Conservation (phyloP, 2,329 filamentous ascomycete species). For the Teratosphaeria nubilosa region DNA sequence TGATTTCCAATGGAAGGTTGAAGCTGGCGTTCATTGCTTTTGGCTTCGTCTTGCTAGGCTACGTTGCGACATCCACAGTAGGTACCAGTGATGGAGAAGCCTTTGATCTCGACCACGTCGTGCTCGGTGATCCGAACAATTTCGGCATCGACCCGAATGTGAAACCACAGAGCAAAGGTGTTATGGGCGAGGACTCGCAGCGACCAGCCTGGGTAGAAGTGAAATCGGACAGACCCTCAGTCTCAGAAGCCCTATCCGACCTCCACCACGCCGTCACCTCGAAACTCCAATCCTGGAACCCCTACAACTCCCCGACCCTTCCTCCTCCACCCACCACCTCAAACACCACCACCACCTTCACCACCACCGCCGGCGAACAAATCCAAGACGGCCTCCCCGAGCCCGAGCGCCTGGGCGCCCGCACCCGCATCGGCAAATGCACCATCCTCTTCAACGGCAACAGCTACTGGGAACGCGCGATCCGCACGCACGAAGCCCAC, state of each 20-base stretch:
- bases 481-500: slow-evolving; percentile 33
- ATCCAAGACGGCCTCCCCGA: slow-evolving; percentile 17
- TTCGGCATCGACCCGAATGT: slow-evolving; percentile 7
- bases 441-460: slow-evolving; percentile 31
- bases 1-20: slow-evolving; percentile 14
- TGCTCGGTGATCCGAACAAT: slow-evolving; percentile 16
- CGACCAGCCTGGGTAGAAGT: slow-evolving; percentile 2
- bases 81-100: slow-evolving; percentile 7
- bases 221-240: slow-evolving; percentile 13
- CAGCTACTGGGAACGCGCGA: slow-evolving; percentile 31
- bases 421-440: slow-evolving; percentile 28
- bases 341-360: background rate
- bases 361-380: slow-evolving; percentile 9
- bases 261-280: slow-evolving; percentile 24
- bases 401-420: slow-evolving; percentile 20
- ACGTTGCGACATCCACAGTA: slow-evolving; percentile 20
- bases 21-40: slow-evolving; percentile 15
- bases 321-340: background rate
- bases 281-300: slow-evolving; percentile 23
- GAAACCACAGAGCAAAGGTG: slow-evolving; percentile 6
- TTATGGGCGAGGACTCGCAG: slow-evolving; percentile 10
- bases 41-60: slow-evolving; percentile 22
- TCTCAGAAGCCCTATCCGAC: slow-evolving; percentile 24
- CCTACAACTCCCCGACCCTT: slow-evolving; percentile 8
- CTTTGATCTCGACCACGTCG: slow-evolving; percentile 6